Evolutionary conservation across 441 rosid genomes (phyloP), one percentile per base, ranked within the genome.

Genomic region (Euphorbia schlechtendalii): DNA sequence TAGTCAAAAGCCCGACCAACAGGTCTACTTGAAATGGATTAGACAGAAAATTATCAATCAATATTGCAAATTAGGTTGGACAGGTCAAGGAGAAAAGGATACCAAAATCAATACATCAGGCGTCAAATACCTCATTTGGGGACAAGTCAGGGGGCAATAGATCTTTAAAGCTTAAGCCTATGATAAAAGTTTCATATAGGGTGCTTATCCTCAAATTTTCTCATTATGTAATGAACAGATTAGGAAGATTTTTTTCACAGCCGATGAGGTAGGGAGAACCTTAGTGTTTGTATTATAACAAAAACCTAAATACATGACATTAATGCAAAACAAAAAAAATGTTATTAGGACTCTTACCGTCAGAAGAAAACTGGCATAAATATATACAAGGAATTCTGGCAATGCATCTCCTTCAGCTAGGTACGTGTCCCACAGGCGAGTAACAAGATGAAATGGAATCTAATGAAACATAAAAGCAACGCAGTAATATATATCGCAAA

Each of bases 321-420:
- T 22, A 63, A n/a, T 24, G 25, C 36, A 66, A 63, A 30, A 38
- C 30, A 8, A 64, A 41, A 60, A 59, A 55, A 58, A 13, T 52
- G 14, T 3, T 40, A 32, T 3, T 3, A 2, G 34, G 6, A 32
- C 49, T 34, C 89, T 82, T 73, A 89, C 99, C 81, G 96, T 89
- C 73, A 89, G 69, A 73, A 91, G 92, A 77, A 94, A 94, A 82
- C 99, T 91, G 69, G 96, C 92, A 70, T 84, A 91, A 70, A 94
- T 89, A 76, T 91, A 94, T 64, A 94, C 90, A 30, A 94, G 98
- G 80, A 94, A 94, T 71, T 91, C 98, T 1, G 99, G 98, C 78
- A 94, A 79, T 24, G 96, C 96, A 74, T 94, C 98, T 71, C 99
- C 98, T 81, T 91, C 96, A 45, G 98, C 98, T 38, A 94, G 99